These are phyloP conservation scores for Phialemoniopsis sp. DNA, from an alignment of 2,329 filamentous ascomycete species.

Conservation along the genomic window DNA sequence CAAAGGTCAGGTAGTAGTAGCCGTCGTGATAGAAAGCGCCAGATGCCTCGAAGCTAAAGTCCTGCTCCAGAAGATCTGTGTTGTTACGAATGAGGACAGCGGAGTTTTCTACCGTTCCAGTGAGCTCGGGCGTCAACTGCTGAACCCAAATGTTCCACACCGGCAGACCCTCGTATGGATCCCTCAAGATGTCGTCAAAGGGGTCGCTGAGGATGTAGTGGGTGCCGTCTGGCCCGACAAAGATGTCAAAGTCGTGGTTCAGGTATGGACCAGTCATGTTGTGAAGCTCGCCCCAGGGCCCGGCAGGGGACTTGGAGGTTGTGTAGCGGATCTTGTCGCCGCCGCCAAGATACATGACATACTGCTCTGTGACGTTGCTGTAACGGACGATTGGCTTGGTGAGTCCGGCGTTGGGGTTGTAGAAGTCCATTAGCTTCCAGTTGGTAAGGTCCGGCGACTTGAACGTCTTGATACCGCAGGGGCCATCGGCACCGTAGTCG, in stretches of 20 bases:
- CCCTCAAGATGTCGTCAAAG: no score
- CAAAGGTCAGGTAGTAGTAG: conserved; percentile 5
- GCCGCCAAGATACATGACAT: conserved; percentile 1
- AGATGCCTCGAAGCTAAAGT: conserved; percentile 1
- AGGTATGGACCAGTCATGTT: not conserved
- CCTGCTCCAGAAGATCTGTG: conserved; percentile 1
- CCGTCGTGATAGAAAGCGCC: conserved; percentile 5
- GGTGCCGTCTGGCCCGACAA: no score
- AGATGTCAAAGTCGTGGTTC: no score
- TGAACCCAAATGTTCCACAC: conserved; percentile 3
- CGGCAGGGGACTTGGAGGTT: not conserved
- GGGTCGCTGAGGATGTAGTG: no score
- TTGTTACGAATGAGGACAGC: conserved; percentile 1
- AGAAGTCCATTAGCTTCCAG: conserved; percentile 1
- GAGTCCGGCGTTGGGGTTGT: conserved; percentile 3
- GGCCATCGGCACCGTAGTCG: conserved; percentile 1
- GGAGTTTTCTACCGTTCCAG: conserved; percentile 1
- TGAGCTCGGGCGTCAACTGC: conserved; percentile 1
- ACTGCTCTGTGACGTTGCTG: conserved; percentile 2
- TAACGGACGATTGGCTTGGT: conserved; percentile 3
- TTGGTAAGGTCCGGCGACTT: not conserved
- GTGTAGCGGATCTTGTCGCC: conserved; percentile 2
- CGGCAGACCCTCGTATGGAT: not conserved
- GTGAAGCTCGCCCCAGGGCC: conserved; percentile 1
- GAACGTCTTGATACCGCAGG: conserved; percentile 3